Base-by-base conservation (phyloP, 805 yeast species). In the Ogataea nitratoaversa region DNA sequence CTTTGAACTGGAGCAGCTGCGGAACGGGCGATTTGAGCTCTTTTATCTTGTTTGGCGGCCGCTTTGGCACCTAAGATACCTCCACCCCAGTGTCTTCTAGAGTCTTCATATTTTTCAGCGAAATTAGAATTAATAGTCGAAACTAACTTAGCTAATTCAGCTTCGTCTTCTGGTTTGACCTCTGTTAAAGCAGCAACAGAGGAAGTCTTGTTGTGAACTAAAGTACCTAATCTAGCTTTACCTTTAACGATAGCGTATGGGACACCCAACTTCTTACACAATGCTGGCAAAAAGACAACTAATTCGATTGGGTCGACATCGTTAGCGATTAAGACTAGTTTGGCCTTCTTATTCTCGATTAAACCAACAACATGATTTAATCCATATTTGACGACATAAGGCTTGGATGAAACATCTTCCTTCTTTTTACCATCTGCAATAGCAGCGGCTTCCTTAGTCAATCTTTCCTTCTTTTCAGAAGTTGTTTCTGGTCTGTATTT, bases 51-150 rank as follows among this genome's bases (percentile, higher is more conserved):
- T 78, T 84, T 87, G 66, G 82, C 93, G 64, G 78, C 79, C 65
- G 97, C 88, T 79, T 91, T 93, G 61, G 84, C 75, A 72, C 98
- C 96, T 80, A 93, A 76, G 72, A 88, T 67, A 80, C 99, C 99
- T 80, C 99, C 99, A 80, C 98, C 98, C 99, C 99, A 91, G 84
- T 88, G 95, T 77, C 87, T 89, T 82, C 95, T 91, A 68, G 78
- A 66, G 61, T 93, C 97, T 66, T 91, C 97, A 84, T 83, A 87
- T 75, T 88, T 87, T 68, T 86, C 95, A 61, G 72, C 70, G 74
- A 84, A 91, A 93, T 88, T 89, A 57, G 95, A 83, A 75, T 88
- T 82, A 71, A 91, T 79, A 64, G 98, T 84, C 44, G 96, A 84
- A 57, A 93, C 79, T 65, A 91, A 80, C 70, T 87, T 85, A 57